phyloP scores from a whole-genome alignment of 2,329 filamentous ascomycete species.

The Pseudogymnoascus sp. region DNA sequence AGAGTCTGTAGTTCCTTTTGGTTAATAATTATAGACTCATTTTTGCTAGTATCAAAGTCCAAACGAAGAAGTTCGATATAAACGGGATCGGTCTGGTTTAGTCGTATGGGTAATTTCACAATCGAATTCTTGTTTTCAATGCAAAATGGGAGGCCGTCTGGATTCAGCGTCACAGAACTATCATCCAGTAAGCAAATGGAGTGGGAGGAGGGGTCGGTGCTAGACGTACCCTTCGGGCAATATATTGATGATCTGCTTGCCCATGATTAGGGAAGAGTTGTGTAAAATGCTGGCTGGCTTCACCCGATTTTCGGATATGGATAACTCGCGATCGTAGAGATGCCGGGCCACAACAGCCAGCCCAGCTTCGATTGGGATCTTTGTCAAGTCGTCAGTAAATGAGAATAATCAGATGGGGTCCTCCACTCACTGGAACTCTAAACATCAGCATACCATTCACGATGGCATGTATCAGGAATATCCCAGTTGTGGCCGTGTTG shows the following conservation, averaged over 20 bases:
- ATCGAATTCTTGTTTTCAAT: conserved; percentile 57
- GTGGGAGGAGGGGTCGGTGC: background rate
- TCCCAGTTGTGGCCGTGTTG: conserved; percentile 60
- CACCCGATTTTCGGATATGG: conserved; percentile 88
- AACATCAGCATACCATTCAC: conserved; percentile 89
- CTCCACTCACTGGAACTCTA: conserved; percentile 62
- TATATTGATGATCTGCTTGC: conserved; percentile 96
- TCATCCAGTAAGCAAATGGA: conserved; percentile 12
- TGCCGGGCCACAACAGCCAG: conserved; percentile 68
- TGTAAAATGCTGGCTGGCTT: conserved; percentile 82
- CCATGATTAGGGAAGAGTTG: conserved; percentile 88
- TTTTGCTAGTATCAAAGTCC: conserved; percentile 72
- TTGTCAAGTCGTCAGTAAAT: conserved; percentile 15
- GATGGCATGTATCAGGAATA: conserved; percentile 66
- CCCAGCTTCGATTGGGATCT: conserved; percentile 70
- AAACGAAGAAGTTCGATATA: conserved; percentile 82
- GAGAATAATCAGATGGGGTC: background rate
- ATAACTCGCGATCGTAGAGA: conserved; percentile 86
- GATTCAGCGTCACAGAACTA: conserved; percentile 81
- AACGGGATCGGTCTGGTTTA: conserved; percentile 88
- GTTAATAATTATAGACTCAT: conserved; percentile 73
- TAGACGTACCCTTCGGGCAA: conserved; percentile 73
- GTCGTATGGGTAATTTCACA: conserved; percentile 71
- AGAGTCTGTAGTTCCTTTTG: conserved; percentile 69
- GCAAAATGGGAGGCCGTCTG: conserved; percentile 73